These are phyloP conservation scores for Hanseniaspora sp. DNA, from an alignment of 1,139 yeast species.

Conservation along the genomic window DNA sequence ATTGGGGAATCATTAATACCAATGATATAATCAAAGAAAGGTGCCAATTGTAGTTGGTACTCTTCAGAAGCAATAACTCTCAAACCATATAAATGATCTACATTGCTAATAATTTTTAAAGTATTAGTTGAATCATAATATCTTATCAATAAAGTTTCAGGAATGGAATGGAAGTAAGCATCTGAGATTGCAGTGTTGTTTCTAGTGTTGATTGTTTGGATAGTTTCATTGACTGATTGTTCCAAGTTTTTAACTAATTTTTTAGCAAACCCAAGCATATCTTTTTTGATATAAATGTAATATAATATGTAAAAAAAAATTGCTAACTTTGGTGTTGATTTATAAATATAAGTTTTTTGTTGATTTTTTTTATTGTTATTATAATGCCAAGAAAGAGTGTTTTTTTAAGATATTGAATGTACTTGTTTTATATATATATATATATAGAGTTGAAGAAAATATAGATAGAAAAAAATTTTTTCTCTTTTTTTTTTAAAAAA, in stretches of 20 bases:
- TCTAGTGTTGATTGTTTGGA: slow-evolving; percentile 26
- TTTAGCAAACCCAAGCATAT: slow-evolving; percentile 89
- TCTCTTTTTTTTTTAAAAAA: too few species aligned
- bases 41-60: slow-evolving; percentile 47
- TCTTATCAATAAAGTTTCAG: slow-evolving; percentile 24
- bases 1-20: slow-evolving; percentile 67
- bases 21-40: slow-evolving; percentile 78
- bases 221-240: slow-evolving; percentile 31
- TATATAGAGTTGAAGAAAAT: too few species aligned
- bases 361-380: too few species aligned
- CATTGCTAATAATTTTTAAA: slow-evolving; percentile 20
- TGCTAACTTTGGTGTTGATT: not conserved
- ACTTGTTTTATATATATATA: too few species aligned
- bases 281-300: not conserved
- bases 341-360: too few species aligned
- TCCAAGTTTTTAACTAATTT: slow-evolving; percentile 71
- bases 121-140: slow-evolving; percentile 14
- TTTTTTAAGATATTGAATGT: too few species aligned
- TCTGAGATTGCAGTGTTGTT: slow-evolving; percentile 33
- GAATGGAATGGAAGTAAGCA: slow-evolving; percentile 43
- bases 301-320: not conserved
- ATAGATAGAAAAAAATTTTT: too few species aligned
- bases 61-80: slow-evolving; percentile 43
- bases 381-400: too few species aligned
- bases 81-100: slow-evolving; percentile 39